Percentiles rank a stretch among this genome's conserved stretches.
Conservation (phyloP, 768 basidiomycete genomes). For the Daedalea quercina region DNA sequence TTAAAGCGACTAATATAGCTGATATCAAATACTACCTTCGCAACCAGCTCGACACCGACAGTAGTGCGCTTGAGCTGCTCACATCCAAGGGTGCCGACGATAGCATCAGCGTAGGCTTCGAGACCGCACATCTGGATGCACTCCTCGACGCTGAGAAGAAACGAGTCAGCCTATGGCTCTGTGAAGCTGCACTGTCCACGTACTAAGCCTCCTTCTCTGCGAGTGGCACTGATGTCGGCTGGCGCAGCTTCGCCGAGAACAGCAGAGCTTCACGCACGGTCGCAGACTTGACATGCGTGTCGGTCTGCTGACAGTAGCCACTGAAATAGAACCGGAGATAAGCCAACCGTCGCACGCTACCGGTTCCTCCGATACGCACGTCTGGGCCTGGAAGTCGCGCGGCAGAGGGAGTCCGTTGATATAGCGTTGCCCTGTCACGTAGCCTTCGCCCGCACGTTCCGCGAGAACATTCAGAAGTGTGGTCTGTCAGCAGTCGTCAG, state of each 20-base stretch:
- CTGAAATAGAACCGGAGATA: conserved; percentile 24
- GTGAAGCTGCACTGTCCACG: conserved; percentile 19
- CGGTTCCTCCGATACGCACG: conserved; percentile 16
- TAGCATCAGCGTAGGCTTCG: conserved; percentile 56
- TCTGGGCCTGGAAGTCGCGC: conserved; percentile 49
- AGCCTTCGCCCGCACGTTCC: conserved; percentile 29
- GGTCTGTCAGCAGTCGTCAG: conserved; percentile 26
- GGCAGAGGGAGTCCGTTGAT: conserved; percentile 40
- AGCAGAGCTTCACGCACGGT: conserved; percentile 79
- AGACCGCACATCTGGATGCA: conserved; percentile 59
- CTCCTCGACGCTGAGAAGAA: conserved; percentile 38
- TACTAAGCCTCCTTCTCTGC: conserved; percentile 78
- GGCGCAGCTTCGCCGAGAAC: conserved; percentile 76
- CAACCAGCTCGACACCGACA: conserved; percentile 83
- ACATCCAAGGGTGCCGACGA: conserved; percentile 60
- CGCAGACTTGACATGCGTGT: conserved; percentile 66
- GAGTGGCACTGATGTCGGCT: conserved; percentile 55
- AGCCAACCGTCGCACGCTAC: neutral
- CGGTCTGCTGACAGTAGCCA: conserved; percentile 85
- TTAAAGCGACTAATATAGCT: neutral
- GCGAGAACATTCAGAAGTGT: conserved; percentile 45
- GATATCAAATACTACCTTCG: conserved; percentile 36
- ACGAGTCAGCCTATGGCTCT: neutral
- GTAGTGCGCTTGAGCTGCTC: conserved; percentile 79
- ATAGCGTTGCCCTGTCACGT: conserved; percentile 35